Evolutionary conservation across 371 early-diverging fungal species (phyloP).

Genomic region (Mortierella sp.): DNA sequence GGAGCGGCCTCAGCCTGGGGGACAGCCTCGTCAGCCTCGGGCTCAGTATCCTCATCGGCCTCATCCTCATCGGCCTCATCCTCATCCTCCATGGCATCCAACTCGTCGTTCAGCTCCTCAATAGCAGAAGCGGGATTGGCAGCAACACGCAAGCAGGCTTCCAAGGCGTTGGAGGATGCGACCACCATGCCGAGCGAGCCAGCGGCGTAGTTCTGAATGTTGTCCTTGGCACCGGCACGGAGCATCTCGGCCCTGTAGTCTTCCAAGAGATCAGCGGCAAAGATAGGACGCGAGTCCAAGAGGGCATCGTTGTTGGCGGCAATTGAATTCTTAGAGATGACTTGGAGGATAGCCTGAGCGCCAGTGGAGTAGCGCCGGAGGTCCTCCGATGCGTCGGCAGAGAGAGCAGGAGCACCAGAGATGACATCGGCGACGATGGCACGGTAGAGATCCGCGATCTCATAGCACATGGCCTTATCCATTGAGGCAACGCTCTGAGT

Average conservation of each 20-base stretch:
- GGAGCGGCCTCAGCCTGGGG: too few species aligned
- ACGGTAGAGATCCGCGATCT: constrained; percentile 26
- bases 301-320: constrained; percentile 33
- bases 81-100: constrained; percentile 25
- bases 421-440: constrained; percentile 11
- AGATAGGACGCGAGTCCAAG: constrained; percentile 29
- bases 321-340: constrained; percentile 39
- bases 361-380: constrained; percentile 32
- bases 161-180: constrained; percentile 28
- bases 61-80: constrained; percentile 20
- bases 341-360: constrained; percentile 21
- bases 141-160: constrained; percentile 44
- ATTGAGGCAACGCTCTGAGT: background rate
- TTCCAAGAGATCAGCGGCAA: constrained; percentile 36
- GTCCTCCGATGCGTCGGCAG: constrained; percentile 26
- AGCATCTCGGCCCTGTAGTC: constrained; percentile 30
- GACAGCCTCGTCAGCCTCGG: background rate
- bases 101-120: constrained; percentile 38
- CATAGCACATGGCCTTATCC: constrained; percentile 11
- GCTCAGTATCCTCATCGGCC: background rate
- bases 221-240: constrained; percentile 13
- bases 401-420: constrained; percentile 15
- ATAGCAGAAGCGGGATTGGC: constrained; percentile 29
- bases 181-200: constrained; percentile 6
- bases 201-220: constrained; percentile 14